phyloP scores from a whole-genome alignment of 2,329 filamentous ascomycete genomes.

The Venturia nashicola region DNA sequence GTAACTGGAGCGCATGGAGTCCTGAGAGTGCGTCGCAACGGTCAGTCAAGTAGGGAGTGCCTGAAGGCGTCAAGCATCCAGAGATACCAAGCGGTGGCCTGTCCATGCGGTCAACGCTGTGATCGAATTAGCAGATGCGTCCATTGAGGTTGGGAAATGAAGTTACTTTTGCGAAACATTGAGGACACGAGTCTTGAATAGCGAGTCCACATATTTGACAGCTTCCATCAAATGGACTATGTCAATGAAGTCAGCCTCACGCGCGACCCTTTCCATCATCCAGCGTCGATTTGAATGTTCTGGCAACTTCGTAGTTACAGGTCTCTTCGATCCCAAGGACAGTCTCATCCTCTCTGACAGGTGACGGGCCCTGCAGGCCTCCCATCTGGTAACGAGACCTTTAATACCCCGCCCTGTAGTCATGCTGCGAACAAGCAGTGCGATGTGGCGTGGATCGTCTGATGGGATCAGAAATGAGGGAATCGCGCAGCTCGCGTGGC shows the following conservation, averaged over 20 bases:
- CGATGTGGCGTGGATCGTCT: constrained; percentile 33
- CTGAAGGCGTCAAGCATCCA: constrained; percentile 56
- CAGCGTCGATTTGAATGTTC: constrained; percentile 37
- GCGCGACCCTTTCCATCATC: constrained; percentile 38
- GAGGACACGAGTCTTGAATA: constrained; percentile 43
- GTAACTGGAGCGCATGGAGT: constrained; percentile 50
- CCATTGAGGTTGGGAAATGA: too few relatives aligned
- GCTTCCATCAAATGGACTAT: constrained; percentile 44
- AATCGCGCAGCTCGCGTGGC: constrained; percentile 49
- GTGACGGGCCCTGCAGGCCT: constrained; percentile 48
- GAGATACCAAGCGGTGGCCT: constrained; percentile 41
- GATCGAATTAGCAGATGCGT: background rate
- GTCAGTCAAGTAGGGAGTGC: constrained; percentile 48
- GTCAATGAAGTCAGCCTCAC: constrained; percentile 56
- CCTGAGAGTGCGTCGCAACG: constrained; percentile 50
- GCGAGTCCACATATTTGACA: constrained; percentile 39
- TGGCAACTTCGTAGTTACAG: background rate
- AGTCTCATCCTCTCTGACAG: constrained; percentile 36
- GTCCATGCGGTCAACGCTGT: constrained; percentile 44
- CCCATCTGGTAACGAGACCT: constrained; percentile 33
- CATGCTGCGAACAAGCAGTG: background rate
- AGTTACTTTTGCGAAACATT: constrained; percentile 56
- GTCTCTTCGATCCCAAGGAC: background rate
- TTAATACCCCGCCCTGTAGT: background rate
- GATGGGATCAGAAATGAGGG: constrained; percentile 47